Base-by-base conservation (phyloP, 768 basidiomycete genomes). In the Lactarius indigo region DNA sequence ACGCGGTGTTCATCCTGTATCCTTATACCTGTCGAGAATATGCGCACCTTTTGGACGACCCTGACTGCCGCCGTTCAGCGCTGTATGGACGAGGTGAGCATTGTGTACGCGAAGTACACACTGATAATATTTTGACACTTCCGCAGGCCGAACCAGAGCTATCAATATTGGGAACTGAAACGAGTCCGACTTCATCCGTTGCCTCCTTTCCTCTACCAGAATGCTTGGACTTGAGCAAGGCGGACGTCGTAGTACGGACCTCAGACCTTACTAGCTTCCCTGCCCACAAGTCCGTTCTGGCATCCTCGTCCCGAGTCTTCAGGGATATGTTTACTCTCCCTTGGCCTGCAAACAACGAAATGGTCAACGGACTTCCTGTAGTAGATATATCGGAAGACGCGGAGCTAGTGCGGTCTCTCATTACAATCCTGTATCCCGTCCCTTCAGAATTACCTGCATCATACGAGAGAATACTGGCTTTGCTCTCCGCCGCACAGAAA, bases 311-410 rank as follows among this genome's bases (percentile, higher is more conserved):
- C 10, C 0, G 10, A 12, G 12, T 35, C 35, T 35, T 35, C 12
- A 12, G 12, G 35, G 35, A 35, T 35, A 35, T 13, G 74, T 67
- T 78, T 66, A 59, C 72, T 1, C 52, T 72, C 13, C 74, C 74
- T 18, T 64, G 63, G 30, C 39, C 74, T 10, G n/a, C 56, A 7
- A n/a, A 41, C 15, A 3, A 7, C 1, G 68, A 42, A 12, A 20
- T 6, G 1, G 1, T 61, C 5, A 33, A 65, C 56, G 69, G 70
- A 13, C 62, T 72, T 5, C 69, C 64, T 12, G 62, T 70, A 6
- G 61, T 72, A 12, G 59, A 26, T n/a, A 18, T 71, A 20, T 33
- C 68, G 0, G 70, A 71, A 37, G 39, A 59, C 2, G 68, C 64
- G 0, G 59, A 37, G 17, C 26, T 69, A 4, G 35, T 71, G 20